These are phyloP conservation scores for Ajuga chamaepitys DNA, from an alignment of 257 asterid genomes.

Conservation along the genomic window DNA sequence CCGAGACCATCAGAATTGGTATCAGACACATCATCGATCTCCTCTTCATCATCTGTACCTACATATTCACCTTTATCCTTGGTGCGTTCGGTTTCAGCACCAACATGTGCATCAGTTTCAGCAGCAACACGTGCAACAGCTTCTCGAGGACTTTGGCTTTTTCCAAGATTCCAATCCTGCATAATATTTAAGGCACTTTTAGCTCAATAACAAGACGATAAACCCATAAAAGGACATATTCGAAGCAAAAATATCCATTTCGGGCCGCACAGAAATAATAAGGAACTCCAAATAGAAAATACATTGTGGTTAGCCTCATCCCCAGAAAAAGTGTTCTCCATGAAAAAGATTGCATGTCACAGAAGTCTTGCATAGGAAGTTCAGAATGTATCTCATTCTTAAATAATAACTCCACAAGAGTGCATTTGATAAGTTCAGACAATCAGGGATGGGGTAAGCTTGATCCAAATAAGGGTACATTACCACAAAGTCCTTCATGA, in stretches of 20 bases:
- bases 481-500: conserved; percentile 47
- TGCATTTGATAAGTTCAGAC: background rate
- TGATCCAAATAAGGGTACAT: conserved; percentile 4
- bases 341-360: conserved; percentile 9
- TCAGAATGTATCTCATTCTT: conserved; percentile 12
- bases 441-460: background rate
- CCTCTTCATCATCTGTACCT: conserved; percentile 63
- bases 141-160: conserved; percentile 21
- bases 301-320: background rate
- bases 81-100: conserved; percentile 15
- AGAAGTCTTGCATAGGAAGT: conserved; percentile 6
- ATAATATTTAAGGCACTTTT: conserved; percentile 7
- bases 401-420: background rate
- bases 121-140: too few relatives aligned
- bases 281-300: background rate
- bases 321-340: background rate
- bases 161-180: conserved; percentile 26
- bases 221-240: conserved; percentile 4
- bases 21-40: conserved; percentile 33
- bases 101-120: conserved; percentile 16
- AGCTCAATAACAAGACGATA: conserved; percentile 9
- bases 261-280: conserved; percentile 1
- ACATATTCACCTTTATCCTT: conserved; percentile 50
- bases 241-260: conserved; percentile 3
- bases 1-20: conserved; percentile 55